Percentiles rank a stretch among this genome's conserved stretches.
These are phyloP conservation scores for Thermoascus crustaceus DNA, from an alignment of 2,329 filamentous ascomycete species.

Conservation along the genomic window DNA sequence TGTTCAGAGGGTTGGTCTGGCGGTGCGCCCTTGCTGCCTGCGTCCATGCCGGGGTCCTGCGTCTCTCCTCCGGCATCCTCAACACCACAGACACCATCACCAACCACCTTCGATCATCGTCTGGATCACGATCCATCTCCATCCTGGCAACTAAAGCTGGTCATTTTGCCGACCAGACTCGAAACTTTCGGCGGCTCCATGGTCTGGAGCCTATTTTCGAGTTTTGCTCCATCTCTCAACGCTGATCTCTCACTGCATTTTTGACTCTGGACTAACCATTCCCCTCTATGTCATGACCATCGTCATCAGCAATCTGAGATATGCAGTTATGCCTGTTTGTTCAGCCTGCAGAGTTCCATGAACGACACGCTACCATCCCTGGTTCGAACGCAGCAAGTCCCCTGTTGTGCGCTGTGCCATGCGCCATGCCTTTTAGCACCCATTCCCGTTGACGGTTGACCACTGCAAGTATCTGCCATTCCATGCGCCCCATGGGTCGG, in stretches of 20 bases:
- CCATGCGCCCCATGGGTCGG: slow-evolving; percentile 1
- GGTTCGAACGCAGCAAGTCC: too few species aligned
- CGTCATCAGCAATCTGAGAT: not conserved
- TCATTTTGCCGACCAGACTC: not conserved
- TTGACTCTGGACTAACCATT: not conserved
- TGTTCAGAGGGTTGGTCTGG: too few species aligned
- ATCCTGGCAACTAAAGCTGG: not conserved
- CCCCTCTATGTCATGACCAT: not conserved
- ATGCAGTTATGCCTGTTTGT: not conserved
- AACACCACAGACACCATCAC: not conserved
- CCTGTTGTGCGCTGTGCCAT: too few species aligned
- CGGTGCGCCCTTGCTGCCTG: too few species aligned
- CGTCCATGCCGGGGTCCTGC: too few species aligned
- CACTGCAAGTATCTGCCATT: not conserved
- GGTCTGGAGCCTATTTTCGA: not conserved
- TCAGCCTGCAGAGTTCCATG: not conserved
- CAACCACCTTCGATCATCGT: not conserved
- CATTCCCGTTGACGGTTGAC: too few species aligned
- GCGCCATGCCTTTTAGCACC: too few species aligned
- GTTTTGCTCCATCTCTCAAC: not conserved
- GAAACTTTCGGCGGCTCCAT: not conserved
- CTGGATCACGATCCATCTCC: not conserved
- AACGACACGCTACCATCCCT: not conserved
- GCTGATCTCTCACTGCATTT: not conserved
- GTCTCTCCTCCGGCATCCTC: not conserved